These are phyloP conservation scores for Gnaphalium uliginosum DNA, from an alignment of 129 eudicot species.

Conservation along the genomic window DNA sequence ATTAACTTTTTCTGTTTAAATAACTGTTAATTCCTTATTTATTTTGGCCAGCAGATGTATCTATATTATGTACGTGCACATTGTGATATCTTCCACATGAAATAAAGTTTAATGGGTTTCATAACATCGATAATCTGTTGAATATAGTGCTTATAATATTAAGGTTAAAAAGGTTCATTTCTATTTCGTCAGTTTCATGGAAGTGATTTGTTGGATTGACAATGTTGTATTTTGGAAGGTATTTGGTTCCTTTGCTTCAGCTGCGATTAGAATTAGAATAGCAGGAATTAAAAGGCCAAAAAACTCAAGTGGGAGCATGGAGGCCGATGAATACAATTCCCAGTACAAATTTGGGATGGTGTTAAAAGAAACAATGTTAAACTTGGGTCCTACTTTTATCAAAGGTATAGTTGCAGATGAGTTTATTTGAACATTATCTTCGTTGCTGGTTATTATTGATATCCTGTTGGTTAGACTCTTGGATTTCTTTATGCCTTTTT, in stretches of 20 bases:
- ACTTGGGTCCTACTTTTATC: slow-evolving; percentile 92
- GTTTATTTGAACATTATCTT: slow-evolving; percentile 5
- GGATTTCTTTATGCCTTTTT: slow-evolving; percentile 30
- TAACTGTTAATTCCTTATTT: neutral
- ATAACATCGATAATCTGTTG: slow-evolving; percentile 18
- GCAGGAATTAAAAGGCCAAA: slow-evolving; percentile 39
- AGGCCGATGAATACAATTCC: slow-evolving; percentile 39
- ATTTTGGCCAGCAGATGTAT: slow-evolving; percentile 5
- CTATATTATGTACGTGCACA: slow-evolving; percentile 8
- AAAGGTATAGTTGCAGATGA: slow-evolving; percentile 53
- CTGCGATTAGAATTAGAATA: slow-evolving; percentile 70
- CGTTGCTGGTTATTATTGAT: slow-evolving; percentile 21
- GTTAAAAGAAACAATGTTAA: slow-evolving; percentile 89
- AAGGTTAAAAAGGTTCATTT: slow-evolving; percentile 2
- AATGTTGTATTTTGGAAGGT: slow-evolving; percentile 50
- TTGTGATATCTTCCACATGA: neutral
- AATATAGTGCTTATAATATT: neutral
- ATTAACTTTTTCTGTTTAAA: neutral
- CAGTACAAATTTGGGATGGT: slow-evolving; percentile 75
- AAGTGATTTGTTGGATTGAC: slow-evolving; percentile 30
- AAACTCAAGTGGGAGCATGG: slow-evolving; percentile 39
- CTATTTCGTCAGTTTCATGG: slow-evolving; percentile 2
- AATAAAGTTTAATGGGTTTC: neutral
- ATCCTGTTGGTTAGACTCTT: slow-evolving; percentile 24
- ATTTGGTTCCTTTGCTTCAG: slow-evolving; percentile 68